These are phyloP conservation scores for Cladobotryum mycophilum DNA, from an alignment of 2,329 filamentous ascomycete genomes.

Conservation along the genomic window DNA sequence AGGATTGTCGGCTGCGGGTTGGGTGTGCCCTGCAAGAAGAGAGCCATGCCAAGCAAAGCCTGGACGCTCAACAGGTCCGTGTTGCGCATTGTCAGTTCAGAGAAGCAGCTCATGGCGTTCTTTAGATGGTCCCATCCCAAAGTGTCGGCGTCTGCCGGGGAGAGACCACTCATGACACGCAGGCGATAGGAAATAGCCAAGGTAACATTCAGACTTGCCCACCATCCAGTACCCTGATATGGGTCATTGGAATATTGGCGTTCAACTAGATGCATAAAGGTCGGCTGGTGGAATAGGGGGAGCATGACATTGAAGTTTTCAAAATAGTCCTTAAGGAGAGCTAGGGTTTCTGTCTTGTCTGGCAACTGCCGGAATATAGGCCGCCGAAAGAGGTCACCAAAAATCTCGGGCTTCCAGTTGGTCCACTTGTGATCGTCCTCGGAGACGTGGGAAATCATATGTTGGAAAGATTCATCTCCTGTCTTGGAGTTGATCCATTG, in stretches of 20 bases:
- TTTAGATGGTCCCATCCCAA: constrained; percentile 95
- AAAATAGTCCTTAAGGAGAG: constrained; percentile 87
- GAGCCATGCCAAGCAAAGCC: constrained; percentile 83
- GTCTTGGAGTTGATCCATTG: constrained; percentile 98
- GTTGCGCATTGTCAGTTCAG: constrained; percentile 91
- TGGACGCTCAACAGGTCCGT: constrained; percentile 94
- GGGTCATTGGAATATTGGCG: constrained; percentile 88
- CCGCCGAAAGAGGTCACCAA: constrained; percentile 83
- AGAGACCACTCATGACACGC: constrained; percentile 90
- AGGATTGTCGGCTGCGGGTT: constrained; percentile 94
- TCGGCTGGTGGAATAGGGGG: constrained; percentile 92
- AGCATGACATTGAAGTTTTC: constrained; percentile 99
- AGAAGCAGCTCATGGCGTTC: constrained; percentile 89
- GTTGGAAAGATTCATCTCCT: constrained; percentile 88
- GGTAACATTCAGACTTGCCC: constrained; percentile 91
- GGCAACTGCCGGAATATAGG: constrained; percentile 79
- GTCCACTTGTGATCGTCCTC: constrained; percentile 94
- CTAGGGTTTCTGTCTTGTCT: constrained; percentile 78
- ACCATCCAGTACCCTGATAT: constrained; percentile 95
- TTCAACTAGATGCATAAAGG: constrained; percentile 96
- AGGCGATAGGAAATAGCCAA: constrained; percentile 89
- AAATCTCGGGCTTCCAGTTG: constrained; percentile 97
- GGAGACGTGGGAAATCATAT: constrained; percentile 88
- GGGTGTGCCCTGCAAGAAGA: constrained; percentile 93
- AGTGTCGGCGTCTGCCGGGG: constrained; percentile 83